Conservation (phyloP, 768 basidiomycete species). For the Ramaria rubella region DNA sequence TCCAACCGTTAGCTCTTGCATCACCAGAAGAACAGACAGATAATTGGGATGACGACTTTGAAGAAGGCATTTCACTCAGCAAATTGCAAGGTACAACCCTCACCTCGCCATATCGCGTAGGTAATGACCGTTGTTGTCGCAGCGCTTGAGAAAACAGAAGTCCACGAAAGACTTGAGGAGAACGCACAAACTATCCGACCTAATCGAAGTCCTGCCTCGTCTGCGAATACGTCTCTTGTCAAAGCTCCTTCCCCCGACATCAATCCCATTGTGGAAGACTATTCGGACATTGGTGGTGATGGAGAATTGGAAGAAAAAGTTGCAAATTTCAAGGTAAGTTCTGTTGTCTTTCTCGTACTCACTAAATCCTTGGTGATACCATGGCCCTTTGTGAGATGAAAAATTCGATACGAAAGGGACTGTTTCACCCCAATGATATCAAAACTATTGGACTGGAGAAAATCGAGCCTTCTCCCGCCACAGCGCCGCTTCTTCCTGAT, state of each 20-base stretch:
- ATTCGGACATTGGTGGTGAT: conserved; percentile 81
- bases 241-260: conserved; percentile 58
- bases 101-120: background rate
- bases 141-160: conserved; percentile 65
- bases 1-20: conserved; percentile 53
- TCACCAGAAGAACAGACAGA: conserved; percentile 83
- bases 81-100: conserved; percentile 59
- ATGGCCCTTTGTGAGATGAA: conserved; percentile 42
- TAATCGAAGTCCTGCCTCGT: conserved; percentile 51
- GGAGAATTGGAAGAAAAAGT: conserved; percentile 67
- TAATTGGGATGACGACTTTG: conserved; percentile 99
- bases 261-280: conserved; percentile 76
- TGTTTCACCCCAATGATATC: conserved; percentile 88
- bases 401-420: conserved; percentile 61
- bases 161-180: conserved; percentile 47
- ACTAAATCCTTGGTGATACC: too few species aligned
- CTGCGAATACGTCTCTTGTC: conserved; percentile 36
- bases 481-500: conserved; percentile 59
- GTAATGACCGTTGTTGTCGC: background rate
- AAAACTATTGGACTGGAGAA: conserved; percentile 55
- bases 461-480: conserved; percentile 39
- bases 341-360: background rate
- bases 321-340: conserved; percentile 69
- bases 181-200: conserved; percentile 79
- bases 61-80: conserved; percentile 82